phyloP scores from a whole-genome alignment of 441 rosid species.

The Cnidoscolus chayamansa region DNA sequence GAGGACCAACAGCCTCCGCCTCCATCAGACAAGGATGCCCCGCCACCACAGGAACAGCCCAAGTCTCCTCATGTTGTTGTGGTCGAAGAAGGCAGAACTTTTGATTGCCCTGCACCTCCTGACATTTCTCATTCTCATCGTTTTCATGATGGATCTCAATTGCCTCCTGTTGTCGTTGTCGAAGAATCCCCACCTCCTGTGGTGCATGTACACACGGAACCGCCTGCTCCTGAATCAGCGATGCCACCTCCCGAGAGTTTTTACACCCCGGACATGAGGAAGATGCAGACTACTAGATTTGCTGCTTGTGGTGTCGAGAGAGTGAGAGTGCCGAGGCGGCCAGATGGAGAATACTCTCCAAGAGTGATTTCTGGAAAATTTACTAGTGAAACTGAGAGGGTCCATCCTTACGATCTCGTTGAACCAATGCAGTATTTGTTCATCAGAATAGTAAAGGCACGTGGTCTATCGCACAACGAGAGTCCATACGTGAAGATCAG shows the following conservation, averaged over 20 bases:
- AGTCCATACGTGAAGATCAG: conserved; percentile 64
- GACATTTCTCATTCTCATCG: conserved; percentile 38
- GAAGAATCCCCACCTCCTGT: conserved; percentile 60
- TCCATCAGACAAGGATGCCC: conserved; percentile 17
- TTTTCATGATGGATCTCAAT: conserved; percentile 31
- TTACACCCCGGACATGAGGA: conserved; percentile 55
- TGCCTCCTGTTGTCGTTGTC: conserved; percentile 50
- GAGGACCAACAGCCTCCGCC: conserved; percentile 34
- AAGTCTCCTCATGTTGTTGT: conserved; percentile 34
- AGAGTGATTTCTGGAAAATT: conserved; percentile 47
- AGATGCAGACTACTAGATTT: conserved; percentile 51
- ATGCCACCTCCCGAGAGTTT: conserved; percentile 25
- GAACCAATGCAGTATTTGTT: conserved; percentile 89
- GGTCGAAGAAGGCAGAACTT: conserved; percentile 55
- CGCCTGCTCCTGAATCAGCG: conserved; percentile 19
- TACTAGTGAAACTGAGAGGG: conserved; percentile 36
- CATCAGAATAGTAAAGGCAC: conserved; percentile 68
- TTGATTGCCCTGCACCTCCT: conserved; percentile 40
- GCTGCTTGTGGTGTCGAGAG: conserved; percentile 43
- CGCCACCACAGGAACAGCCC: conserved; percentile 27
- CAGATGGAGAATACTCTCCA: conserved; percentile 67
- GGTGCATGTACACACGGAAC: conserved; percentile 37
- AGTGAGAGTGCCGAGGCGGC: conserved; percentile 46
- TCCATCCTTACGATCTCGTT: conserved; percentile 66
- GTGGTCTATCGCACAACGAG: conserved; percentile 52